phyloP scores from a whole-genome alignment of 768 basidiomycete genomes.

The Boletus pseudopeckii region DNA sequence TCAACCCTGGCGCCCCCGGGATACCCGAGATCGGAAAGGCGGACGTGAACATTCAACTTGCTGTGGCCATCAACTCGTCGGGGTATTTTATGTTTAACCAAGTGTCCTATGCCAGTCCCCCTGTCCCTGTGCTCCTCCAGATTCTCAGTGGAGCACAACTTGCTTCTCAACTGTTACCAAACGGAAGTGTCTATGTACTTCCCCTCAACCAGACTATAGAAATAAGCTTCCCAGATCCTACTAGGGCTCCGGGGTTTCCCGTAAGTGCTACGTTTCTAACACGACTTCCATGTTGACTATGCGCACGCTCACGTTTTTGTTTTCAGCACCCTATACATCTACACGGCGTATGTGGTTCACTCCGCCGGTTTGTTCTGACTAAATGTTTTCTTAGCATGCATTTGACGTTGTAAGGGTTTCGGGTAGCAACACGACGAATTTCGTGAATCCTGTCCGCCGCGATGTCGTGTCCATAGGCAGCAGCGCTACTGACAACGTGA shows the following conservation, averaged over 20 bases:
- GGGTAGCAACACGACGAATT: slow-evolving; percentile 30
- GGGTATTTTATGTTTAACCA: slow-evolving; percentile 25
- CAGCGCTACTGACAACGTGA: slow-evolving; percentile 40
- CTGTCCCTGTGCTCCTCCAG: slow-evolving; percentile 54
- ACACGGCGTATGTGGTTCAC: slow-evolving; percentile 35
- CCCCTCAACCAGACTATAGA: slow-evolving; percentile 45
- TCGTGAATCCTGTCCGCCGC: slow-evolving; percentile 35
- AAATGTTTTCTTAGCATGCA: slow-evolving; percentile 23
- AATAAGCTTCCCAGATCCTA: slow-evolving; percentile 39
- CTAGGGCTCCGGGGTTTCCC: slow-evolving; percentile 25
- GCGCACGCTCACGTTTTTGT: no score
- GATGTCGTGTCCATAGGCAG: slow-evolving; percentile 31
- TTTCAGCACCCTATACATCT: slow-evolving; percentile 39
- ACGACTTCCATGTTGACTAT: not conserved
- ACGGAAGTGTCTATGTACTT: slow-evolving; percentile 45
- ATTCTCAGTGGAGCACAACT: slow-evolving; percentile 51
- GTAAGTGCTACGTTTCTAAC: slow-evolving; percentile 18
- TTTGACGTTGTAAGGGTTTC: slow-evolving; percentile 37
- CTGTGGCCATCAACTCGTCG: not conserved
- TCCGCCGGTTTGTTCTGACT: not conserved
- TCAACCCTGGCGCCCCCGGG: slow-evolving; percentile 38
- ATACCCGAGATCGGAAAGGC: slow-evolving; percentile 36
- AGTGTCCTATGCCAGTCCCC: slow-evolving; percentile 36
- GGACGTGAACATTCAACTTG: slow-evolving; percentile 35
- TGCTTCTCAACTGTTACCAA: slow-evolving; percentile 47